Base-by-base conservation (phyloP, 352 stramenopile species). In the Phytophthora aleatoria region DNA sequence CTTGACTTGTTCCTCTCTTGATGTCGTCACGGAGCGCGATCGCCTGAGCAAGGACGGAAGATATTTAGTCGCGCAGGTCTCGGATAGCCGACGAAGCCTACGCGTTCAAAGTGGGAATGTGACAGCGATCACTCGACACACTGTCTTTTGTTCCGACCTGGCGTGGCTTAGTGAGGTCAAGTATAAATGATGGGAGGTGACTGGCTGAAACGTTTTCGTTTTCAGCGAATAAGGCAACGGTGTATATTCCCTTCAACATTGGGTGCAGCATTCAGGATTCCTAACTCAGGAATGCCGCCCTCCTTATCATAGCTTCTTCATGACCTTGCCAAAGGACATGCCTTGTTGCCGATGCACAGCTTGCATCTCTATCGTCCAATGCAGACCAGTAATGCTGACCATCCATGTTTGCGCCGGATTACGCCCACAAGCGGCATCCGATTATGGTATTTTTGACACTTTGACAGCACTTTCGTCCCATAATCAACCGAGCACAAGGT, bases 11-110 rank as follows among this genome's bases (percentile, higher is more conserved):
- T 57, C 16, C 47, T 44, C 3, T 60, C 12, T 43, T 6, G 48
- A 20, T 28, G 38, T 41, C 28, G 42, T 50, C 39, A 41, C 49
- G 33, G 15, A 47, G 35, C 49, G 31, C 5, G 24, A 35, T 47
- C 33, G 30, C 20, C 20, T 28, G 50, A 36, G 16, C 36, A 45
- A 49, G 36, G 55, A 56, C 45, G 55, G 45, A 63, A 63, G 44
- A 63, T 57, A 56, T 13, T 20, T 1, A 41, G 35, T n/a, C 28
- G n/a, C 13, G n/a, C 30, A 42, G 48, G 15, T 44, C 49, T 33
- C 31, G 5, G 10, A 55, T n/a, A 16, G 11, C n/a, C 26, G 44
- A 50, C 26, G 27, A 15, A 53, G 47, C 31, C n/a, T 41, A 11
- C 47, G 30, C 6, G 12, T 5, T 42, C 28, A 41, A 53, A 53